Evolutionary conservation across 1,284 basidiomycete genomes (phyloP).

Genomic region (Xerocomus amazonicus): DNA sequence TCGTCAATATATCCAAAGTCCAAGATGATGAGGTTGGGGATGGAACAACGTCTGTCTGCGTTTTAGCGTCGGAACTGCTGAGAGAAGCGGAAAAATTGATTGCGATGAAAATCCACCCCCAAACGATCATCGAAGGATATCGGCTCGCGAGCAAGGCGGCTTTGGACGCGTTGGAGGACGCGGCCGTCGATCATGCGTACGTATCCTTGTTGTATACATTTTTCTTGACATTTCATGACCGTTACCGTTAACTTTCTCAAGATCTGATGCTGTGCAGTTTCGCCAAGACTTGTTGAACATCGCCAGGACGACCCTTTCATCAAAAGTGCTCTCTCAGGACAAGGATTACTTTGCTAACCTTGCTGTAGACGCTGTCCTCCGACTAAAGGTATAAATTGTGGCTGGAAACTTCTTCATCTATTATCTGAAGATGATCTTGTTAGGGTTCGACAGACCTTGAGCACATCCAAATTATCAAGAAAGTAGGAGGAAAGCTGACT

Average conservation of each 20-base stretch:
- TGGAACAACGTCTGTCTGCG: slow-evolving; percentile 94
- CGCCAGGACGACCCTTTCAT: slow-evolving; percentile 92
- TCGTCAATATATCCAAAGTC: slow-evolving; percentile 99
- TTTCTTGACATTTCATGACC: not conserved
- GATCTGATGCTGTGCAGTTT: slow-evolving; percentile 73
- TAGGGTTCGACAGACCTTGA: slow-evolving; percentile 95
- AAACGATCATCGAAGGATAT: slow-evolving; percentile 99
- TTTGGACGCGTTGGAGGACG: slow-evolving; percentile 76
- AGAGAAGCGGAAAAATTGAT: slow-evolving; percentile 97
- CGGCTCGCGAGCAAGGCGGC: slow-evolving; percentile 89
- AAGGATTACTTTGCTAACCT: slow-evolving; percentile 99
- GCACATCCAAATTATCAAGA: slow-evolving; percentile 99
- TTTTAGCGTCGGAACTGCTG: slow-evolving; percentile 88
- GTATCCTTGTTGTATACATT: slow-evolving; percentile 28
- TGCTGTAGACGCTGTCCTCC: slow-evolving; percentile 94
- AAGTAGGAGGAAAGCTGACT: slow-evolving; percentile 96
- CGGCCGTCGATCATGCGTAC: slow-evolving; percentile 84
- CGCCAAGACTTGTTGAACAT: slow-evolving; percentile 94
- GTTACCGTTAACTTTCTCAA: slow-evolving; percentile 26
- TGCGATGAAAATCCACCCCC: slow-evolving; percentile 91
- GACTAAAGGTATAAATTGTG: slow-evolving; percentile 66
- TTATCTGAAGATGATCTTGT: slow-evolving; percentile 3
- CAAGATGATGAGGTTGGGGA: slow-evolving; percentile 99
- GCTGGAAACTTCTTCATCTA: not conserved
- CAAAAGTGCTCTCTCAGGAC: slow-evolving; percentile 95